Evolutionary conservation across 1,139 yeast species (phyloP), one percentile per base, ranked within the genome.

Genomic region (Magnusiomyces clavatus): DNA sequence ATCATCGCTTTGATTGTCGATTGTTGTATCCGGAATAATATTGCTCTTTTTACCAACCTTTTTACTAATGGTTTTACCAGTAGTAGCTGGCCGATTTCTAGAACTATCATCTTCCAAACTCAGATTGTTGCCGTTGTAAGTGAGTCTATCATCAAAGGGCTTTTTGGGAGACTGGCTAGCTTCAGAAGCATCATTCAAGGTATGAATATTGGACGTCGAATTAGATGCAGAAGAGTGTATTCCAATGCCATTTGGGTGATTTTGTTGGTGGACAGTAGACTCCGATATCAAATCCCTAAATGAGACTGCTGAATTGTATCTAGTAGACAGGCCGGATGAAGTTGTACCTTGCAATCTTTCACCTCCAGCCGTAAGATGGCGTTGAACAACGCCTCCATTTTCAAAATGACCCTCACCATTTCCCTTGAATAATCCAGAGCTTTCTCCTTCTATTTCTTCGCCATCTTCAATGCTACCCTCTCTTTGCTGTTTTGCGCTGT

Each of bases 101-200:
- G 31, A 24, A 8, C 31, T 24, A 24, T 24, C 31, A 19, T 75
- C 78, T 54, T 76, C 77, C 49, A 76, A 56, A 49, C 69, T 70
- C 16, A 74, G 59, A 17, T 70, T 71, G 58, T 76, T 76, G 2
- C 81, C 80, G 57, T 76, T 76, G 57, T 76, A 76, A 1, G 78
- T 73, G 14, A 64, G 59, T 40, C 72, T 64, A 46, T 73, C 74
- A 12, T 65, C 66, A 13, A 56, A 19, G 37, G 48, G 38, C 12
- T 46, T 48, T 5, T 52, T 56, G 19, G 58, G 56, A 31, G 63
- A 62, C 41, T 64, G 59, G 39, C 65, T 49, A 1, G 69, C 63
- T 50, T 67, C 63, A 36, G 62, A 58, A 3, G 63, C n/a, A 29
- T 17, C 37, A 19, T 50, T 43, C 11, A 50, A 46, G 34, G 52